Percentiles rank a stretch among this genome's conserved stretches.
Conservation (phyloP, 1,139 yeast genomes). For the Zygoascus meyerae region DNA sequence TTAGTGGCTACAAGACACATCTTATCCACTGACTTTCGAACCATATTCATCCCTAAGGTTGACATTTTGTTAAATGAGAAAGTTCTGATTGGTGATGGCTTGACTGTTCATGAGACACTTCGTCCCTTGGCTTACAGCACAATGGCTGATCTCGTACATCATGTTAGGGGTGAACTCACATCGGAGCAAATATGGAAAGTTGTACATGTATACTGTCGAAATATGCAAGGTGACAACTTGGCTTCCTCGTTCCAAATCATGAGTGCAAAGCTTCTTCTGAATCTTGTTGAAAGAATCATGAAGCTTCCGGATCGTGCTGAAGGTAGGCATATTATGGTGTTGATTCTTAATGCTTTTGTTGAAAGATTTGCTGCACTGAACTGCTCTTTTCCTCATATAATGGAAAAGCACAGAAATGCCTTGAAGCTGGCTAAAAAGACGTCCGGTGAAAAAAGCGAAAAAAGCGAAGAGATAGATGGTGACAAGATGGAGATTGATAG, state of each 20-base stretch:
- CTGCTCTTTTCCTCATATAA: constrained; percentile 60
- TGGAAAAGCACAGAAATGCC: constrained; percentile 46
- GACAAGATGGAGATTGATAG: constrained; percentile 23
- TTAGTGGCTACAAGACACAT: constrained; percentile 94
- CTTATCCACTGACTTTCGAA: constrained; percentile 78
- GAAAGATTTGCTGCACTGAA: constrained; percentile 74
- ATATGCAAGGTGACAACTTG: constrained; percentile 73
- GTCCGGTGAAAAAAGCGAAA: constrained; percentile 13
- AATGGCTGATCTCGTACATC: constrained; percentile 93
- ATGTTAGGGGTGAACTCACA: constrained; percentile 78
- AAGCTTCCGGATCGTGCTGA: constrained; percentile 77
- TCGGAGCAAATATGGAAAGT: constrained; percentile 86
- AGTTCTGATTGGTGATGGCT: constrained; percentile 85
- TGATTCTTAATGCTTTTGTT: constrained; percentile 80
- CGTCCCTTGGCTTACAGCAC: constrained; percentile 89
- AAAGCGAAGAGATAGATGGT: constrained; percentile 8
- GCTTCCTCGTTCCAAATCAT: constrained; percentile 91
- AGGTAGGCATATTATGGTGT: constrained; percentile 63
- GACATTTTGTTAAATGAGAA: constrained; percentile 80
- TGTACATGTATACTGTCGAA: constrained; percentile 73
- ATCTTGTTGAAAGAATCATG: constrained; percentile 83
- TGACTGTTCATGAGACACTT: constrained; percentile 83
- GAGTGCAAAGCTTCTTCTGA: constrained; percentile 88
- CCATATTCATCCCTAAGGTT: constrained; percentile 77
- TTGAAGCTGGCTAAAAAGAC: constrained; percentile 18